Conservation (phyloP, 2,329 filamentous ascomycete genomes). For the Leptographium radiaticola region DNA sequence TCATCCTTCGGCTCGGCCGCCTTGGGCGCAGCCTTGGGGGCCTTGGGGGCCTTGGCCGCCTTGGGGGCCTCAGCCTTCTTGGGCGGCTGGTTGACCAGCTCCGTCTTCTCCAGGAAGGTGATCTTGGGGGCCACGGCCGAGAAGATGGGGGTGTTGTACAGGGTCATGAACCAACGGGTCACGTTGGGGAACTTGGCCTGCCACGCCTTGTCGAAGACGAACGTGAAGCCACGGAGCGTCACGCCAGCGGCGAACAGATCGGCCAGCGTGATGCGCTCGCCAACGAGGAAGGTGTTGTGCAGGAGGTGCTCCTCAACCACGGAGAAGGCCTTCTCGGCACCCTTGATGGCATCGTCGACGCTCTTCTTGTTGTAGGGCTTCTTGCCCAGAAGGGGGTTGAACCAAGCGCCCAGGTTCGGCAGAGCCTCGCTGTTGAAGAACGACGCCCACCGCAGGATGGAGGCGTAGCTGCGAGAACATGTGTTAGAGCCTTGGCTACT, state of each 20-base stretch:
- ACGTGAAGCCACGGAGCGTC: conserved; percentile 79
- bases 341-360: conserved; percentile 68
- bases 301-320: conserved; percentile 79
- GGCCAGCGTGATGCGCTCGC: conserved; percentile 93
- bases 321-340: conserved; percentile 51
- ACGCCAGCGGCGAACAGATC: conserved; percentile 76
- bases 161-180: conserved; percentile 88
- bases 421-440: conserved; percentile 87
- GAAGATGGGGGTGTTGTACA: conserved; percentile 88
- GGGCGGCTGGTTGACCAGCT: conserved; percentile 55
- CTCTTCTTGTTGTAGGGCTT: conserved; percentile 96
- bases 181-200: conserved; percentile 71
- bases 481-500: neutral
- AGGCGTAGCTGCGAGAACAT: conserved; percentile 53
- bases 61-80: conserved; percentile 49
- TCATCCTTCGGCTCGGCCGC: conserved; percentile 23
- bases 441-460: conserved; percentile 97
- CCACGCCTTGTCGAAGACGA: conserved; percentile 86
- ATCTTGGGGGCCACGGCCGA: conserved; percentile 63
- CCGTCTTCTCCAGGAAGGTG: conserved; percentile 70
- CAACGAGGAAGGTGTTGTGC: conserved; percentile 91
- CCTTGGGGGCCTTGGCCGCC: conserved; percentile 22
- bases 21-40: conserved; percentile 27
- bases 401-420: conserved; percentile 62
- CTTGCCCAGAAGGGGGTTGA: conserved; percentile 70